A percentile compares a stretch with the other conserved stretches of the same genome.
phyloP scores from a whole-genome alignment of 2,329 filamentous ascomycete species.

The Colletotrichum shisoi region DNA sequence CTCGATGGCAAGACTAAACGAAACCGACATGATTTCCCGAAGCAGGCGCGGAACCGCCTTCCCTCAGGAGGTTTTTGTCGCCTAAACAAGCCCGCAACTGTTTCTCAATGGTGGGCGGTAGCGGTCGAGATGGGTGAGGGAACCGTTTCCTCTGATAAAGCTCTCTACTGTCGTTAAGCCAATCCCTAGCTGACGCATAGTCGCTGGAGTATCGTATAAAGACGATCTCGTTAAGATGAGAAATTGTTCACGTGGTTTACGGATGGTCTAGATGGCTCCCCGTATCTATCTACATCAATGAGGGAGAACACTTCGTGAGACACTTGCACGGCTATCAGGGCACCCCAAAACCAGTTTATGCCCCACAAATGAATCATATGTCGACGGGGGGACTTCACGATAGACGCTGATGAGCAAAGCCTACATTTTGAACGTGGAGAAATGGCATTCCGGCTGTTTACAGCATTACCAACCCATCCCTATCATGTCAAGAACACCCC shows the following conservation, averaged over 20 bases:
- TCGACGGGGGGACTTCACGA: too few species aligned
- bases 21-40: constrained; percentile 10
- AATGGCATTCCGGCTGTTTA: constrained; percentile 27
- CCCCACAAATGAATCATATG: background rate
- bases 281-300: too few species aligned
- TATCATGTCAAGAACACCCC: background rate
- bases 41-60: background rate
- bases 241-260: too few species aligned
- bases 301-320: too few species aligned
- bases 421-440: background rate
- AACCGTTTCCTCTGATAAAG: background rate
- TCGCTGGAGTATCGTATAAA: too few species aligned
- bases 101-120: too few species aligned
- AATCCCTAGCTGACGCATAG: too few species aligned
- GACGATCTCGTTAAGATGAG: too few species aligned
- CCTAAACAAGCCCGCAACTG: background rate
- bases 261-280: too few species aligned
- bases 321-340: too few species aligned
- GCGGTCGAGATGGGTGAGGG: background rate
- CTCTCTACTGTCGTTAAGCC: too few species aligned
- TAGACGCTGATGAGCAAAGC: background rate
- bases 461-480: constrained; percentile 20
- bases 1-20: constrained; percentile 12
- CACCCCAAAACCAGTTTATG: background rate
- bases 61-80: background rate